Percentiles rank a stretch among this genome's conserved stretches.
Evolutionary conservation across 73 alveolate species (phyloP).

Genomic region (Tetrahymena borealis): DNA sequence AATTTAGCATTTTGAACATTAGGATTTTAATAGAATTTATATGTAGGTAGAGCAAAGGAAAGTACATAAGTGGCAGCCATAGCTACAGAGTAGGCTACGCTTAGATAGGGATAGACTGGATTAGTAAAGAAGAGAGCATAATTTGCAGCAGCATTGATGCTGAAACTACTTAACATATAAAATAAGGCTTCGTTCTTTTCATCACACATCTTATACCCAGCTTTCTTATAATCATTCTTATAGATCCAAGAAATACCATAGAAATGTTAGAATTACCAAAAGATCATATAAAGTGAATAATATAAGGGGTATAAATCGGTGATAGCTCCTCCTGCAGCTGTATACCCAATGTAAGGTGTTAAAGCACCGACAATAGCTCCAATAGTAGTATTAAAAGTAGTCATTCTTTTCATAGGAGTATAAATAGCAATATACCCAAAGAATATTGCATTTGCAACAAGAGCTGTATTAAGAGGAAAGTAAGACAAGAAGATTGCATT

Average conservation of each 20-base stretch:
- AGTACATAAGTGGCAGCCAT: background rate
- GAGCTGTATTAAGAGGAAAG: constrained; percentile 49
- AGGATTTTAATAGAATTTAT: background rate
- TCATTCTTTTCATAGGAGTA: constrained; percentile 58
- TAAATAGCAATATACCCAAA: constrained; percentile 53
- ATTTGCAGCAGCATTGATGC: background rate
- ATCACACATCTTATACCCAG: constrained; percentile 72
- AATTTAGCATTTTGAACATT: background rate
- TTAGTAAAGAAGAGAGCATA: background rate
- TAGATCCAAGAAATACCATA: constrained; percentile 76
- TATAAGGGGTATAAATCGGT: constrained; percentile 33
- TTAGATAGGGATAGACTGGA: background rate
- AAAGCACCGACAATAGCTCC: constrained; percentile 88
- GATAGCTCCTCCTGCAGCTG: constrained; percentile 55
- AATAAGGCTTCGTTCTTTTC: background rate
- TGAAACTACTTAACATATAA: background rate
- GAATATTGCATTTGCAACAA: constrained; percentile 61
- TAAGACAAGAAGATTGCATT: background rate
- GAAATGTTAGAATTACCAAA: constrained; percentile 83
- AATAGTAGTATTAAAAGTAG: constrained; percentile 55
- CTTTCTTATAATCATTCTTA: constrained; percentile 63
- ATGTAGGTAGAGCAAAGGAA: background rate
- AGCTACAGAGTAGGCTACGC: background rate
- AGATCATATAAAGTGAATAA: constrained; percentile 54
- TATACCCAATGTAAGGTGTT: constrained; percentile 73